Conservation (phyloP, 106 monocot species). For the Acanthochlamys bracteata region DNA sequence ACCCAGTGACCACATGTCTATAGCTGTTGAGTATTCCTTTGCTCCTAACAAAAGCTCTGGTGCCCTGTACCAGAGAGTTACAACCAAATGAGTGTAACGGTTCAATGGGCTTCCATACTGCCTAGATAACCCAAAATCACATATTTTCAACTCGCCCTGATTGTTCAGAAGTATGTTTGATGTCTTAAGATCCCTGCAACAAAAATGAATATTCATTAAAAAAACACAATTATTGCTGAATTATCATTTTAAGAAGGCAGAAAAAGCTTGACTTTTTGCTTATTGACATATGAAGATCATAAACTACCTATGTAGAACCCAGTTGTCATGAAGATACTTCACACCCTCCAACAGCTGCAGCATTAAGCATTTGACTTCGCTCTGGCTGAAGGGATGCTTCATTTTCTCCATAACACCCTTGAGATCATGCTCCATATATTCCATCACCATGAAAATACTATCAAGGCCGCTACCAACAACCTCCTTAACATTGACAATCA, state of each 20-base stretch:
- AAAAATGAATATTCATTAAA: background rate
- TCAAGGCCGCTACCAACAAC: slow-evolving; percentile 62
- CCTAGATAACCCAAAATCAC: slow-evolving; percentile 24
- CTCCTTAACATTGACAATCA: slow-evolving; percentile 74
- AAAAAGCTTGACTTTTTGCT: background rate
- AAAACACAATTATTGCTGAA: background rate
- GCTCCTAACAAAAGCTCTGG: slow-evolving; percentile 68
- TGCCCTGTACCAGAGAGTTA: slow-evolving; percentile 38
- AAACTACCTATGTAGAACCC: slow-evolving; percentile 71
- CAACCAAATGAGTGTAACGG: slow-evolving; percentile 22
- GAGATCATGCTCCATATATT: slow-evolving; percentile 80
- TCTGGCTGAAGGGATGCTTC: slow-evolving; percentile 72
- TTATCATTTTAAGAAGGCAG: background rate
- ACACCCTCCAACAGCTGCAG: slow-evolving; percentile 60
- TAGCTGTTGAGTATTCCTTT: slow-evolving; percentile 66
- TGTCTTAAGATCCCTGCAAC: slow-evolving; percentile 18
- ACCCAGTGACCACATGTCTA: slow-evolving; percentile 86
- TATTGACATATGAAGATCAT: too few species aligned
- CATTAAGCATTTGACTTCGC: slow-evolving; percentile 77
- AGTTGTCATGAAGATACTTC: slow-evolving; percentile 70
- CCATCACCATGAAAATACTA: slow-evolving; percentile 78
- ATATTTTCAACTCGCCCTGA: slow-evolving; percentile 23
- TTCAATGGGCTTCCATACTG: slow-evolving; percentile 15
- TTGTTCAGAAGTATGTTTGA: slow-evolving; percentile 13
- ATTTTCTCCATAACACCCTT: slow-evolving; percentile 62